Evolutionary conservation across 345 rosid species (phyloP).

Genomic region (Arabidopsis arenosa): DNA sequence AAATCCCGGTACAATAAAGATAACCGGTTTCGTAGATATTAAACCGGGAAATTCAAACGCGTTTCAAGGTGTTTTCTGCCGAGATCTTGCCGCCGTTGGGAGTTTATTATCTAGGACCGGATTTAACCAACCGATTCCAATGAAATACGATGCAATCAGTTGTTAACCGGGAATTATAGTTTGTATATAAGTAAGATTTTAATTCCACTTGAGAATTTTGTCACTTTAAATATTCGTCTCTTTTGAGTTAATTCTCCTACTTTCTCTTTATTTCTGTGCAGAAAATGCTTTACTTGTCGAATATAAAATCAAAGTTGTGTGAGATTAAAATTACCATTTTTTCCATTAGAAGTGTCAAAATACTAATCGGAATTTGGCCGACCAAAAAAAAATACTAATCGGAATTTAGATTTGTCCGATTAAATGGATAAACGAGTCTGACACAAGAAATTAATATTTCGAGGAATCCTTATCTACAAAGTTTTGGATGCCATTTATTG

Average conservation of each 20-base stretch:
- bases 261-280: slow-evolving; percentile 22
- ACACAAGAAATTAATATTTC: slow-evolving; percentile 23
- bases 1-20: background rate
- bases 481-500: slow-evolving; percentile 24
- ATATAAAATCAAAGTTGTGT: background rate
- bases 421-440: slow-evolving; percentile 26
- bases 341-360: background rate
- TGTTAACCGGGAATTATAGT: slow-evolving; percentile 45
- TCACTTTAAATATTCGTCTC: slow-evolving; percentile 26
- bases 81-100: slow-evolving; percentile 87
- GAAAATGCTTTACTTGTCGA: slow-evolving; percentile 7
- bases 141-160: slow-evolving; percentile 86
- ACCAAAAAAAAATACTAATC: no score
- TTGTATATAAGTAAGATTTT: slow-evolving; percentile 19
- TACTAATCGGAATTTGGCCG: background rate
- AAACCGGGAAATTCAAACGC: slow-evolving; percentile 45
- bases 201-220: slow-evolving; percentile 3
- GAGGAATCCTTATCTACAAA: slow-evolving; percentile 43
- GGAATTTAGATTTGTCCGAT: slow-evolving; percentile 19
- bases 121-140: slow-evolving; percentile 72
- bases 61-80: slow-evolving; percentile 89
- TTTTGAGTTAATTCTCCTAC: background rate
- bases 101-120: slow-evolving; percentile 75
- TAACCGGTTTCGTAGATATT: background rate
- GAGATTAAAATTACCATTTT: background rate